Percentiles rank a stretch among this genome's conserved stretches.
Conservation (phyloP, 2,329 filamentous ascomycete species). For the Juglanconis sp. region DNA sequence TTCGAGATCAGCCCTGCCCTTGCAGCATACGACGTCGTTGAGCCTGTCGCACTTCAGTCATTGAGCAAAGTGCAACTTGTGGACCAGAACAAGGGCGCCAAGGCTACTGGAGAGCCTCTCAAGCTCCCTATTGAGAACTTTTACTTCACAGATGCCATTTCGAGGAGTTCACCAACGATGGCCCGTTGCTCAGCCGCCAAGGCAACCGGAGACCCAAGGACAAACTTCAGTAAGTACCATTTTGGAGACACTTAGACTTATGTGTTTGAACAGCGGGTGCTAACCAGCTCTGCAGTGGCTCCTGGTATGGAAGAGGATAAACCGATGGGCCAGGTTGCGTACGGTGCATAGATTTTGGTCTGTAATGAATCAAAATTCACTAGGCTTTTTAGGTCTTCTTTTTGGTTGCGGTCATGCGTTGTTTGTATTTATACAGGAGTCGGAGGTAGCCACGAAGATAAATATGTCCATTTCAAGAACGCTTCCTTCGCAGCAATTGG, state of each 20-base stretch:
- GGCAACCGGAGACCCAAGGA: slow-evolving; percentile 73
- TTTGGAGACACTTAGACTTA: not conserved
- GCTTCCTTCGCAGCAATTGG: not conserved
- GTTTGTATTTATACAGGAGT: slow-evolving; percentile 26
- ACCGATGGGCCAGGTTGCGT: slow-evolving; percentile 59
- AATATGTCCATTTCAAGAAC: slow-evolving; percentile 13
- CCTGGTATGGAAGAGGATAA: slow-evolving; percentile 63
- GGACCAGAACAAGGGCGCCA: slow-evolving; percentile 89
- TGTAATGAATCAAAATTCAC: slow-evolving; percentile 21
- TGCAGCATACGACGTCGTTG: slow-evolving; percentile 84
- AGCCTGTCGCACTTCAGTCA: slow-evolving; percentile 69
- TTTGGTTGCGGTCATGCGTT: slow-evolving; percentile 28
- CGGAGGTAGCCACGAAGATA: slow-evolving; percentile 17
- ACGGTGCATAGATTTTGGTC: slow-evolving; percentile 44
- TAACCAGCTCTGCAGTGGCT: slow-evolving; percentile 46
- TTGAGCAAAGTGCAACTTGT: slow-evolving; percentile 93
- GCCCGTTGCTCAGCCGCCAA: slow-evolving; percentile 94
- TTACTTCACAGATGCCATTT: slow-evolving; percentile 97
- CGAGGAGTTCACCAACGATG: slow-evolving; percentile 97
- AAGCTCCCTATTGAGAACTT: slow-evolving; percentile 92
- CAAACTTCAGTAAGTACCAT: slow-evolving; percentile 56
- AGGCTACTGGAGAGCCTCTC: slow-evolving; percentile 68
- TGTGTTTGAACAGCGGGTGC: not conserved
- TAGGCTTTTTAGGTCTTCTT: slow-evolving; percentile 30
- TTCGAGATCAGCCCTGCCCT: slow-evolving; percentile 89